Base-by-base conservation (phyloP, 129 eudicot genomes). In the Flaveria sonorensis region DNA sequence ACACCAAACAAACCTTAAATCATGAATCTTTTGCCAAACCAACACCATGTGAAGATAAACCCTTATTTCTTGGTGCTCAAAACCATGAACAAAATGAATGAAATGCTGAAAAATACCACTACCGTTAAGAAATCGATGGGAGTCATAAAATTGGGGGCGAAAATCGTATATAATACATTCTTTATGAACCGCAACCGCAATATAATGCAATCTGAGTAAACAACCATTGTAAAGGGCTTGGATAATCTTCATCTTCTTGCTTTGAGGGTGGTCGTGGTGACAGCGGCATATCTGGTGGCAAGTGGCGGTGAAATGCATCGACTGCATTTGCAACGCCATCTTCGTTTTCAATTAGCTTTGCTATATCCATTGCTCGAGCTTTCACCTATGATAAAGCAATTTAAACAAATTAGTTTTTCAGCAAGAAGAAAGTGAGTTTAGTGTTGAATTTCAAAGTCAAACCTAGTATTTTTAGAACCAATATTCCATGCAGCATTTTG, bases 261-360 rank as follows among this genome's bases (percentile, higher is more conserved):
- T 75, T 76, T 7, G 70, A 61, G 14, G 84, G 71, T 55, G 88
- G 64, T 16, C 79, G 47, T 50, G 90, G 76, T 2, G 89, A 84
- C 10, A 86, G 18, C 30, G 96, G 97, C 46, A 89, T 24, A 68
- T 91, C 90, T 7, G 93, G 71, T 4, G 99, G 97, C 74, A 95
- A 75, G 79, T 92, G 96, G 70, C 91, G 79, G 81, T 95, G 99
- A 75, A 95, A 95, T 30, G 97, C 90, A 77, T 92, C 83, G 45
- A 95, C 99, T 47, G 99, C 99, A 64, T 86, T 89, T 28, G 94
- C 99, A 48, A 91, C 97, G 2, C 99, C 99, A 68, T 95, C 99
- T 83, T 95, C 99, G 20, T 92, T 88, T 76, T 88, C 89, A 26
- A 95, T 79, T 36, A 86, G 60, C 72, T 63, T 65, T 48, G 99